Conservation (phyloP, 129 eudicot species). For the Erigeron canadensis region DNA sequence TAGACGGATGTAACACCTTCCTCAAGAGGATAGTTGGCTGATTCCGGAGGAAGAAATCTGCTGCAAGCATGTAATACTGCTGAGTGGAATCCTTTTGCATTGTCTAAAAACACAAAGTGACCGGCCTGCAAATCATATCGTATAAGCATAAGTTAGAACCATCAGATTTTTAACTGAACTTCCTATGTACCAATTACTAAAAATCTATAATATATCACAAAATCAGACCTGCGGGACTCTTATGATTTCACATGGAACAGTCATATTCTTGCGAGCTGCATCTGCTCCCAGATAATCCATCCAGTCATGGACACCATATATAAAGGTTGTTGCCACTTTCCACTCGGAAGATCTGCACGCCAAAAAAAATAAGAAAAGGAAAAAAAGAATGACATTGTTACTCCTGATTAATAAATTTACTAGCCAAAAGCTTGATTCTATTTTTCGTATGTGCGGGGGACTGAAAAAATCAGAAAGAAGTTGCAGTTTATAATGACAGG, state of each 20-base stretch:
- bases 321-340: constrained; percentile 95
- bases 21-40: constrained; percentile 44
- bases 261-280: constrained; percentile 82
- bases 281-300: constrained; percentile 91
- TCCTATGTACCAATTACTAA: neutral
- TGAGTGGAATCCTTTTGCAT: constrained; percentile 74
- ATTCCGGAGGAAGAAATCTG: constrained; percentile 47
- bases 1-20: constrained; percentile 58
- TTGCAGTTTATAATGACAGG: too few relatives aligned
- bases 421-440: neutral
- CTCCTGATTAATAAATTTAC: neutral
- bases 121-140: constrained; percentile 54
- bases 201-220: neutral
- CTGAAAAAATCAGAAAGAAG: too few relatives aligned
- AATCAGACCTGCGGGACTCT: constrained; percentile 81
- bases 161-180: neutral
- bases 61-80: constrained; percentile 71
- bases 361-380: too few relatives aligned
- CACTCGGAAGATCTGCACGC: constrained; percentile 81
- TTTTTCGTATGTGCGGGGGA: neutral
- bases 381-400: neutral
- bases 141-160: neutral
- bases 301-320: constrained; percentile 89
- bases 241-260: constrained; percentile 85
- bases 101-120: constrained; percentile 74